Conservation (phyloP, 2,329 filamentous ascomycete species). For the Cadophora luteo-olivacea region DNA sequence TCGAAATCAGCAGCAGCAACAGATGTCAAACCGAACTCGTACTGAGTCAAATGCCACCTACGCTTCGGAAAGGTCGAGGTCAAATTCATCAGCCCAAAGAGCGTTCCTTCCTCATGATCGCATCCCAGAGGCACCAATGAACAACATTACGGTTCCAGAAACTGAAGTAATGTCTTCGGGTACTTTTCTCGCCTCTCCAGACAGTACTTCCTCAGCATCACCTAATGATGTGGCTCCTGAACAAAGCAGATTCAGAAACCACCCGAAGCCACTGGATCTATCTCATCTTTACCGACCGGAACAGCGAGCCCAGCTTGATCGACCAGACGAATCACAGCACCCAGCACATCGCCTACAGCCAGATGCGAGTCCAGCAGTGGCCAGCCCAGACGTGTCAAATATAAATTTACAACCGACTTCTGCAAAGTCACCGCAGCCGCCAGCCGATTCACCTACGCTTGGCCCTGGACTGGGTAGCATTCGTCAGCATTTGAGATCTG, state of each 20-base stretch:
- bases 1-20: slow-evolving; percentile 41
- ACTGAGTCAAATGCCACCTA: slow-evolving; percentile 54
- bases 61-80: slow-evolving; percentile 52
- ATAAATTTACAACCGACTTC: slow-evolving; percentile 12
- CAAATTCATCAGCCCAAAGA: slow-evolving; percentile 53
- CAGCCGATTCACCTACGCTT: slow-evolving; percentile 78
- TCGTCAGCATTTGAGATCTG: slow-evolving; percentile 80
- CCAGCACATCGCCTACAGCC: slow-evolving; percentile 35
- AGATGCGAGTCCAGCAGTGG: slow-evolving; percentile 20
- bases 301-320: slow-evolving; percentile 35
- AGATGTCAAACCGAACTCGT: slow-evolving; percentile 47
- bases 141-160: slow-evolving; percentile 30
- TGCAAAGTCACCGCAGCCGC: slow-evolving; percentile 20
- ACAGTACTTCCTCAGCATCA: slow-evolving; percentile 26
- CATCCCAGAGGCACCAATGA: slow-evolving; percentile 31
- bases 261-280: slow-evolving; percentile 33
- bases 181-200: slow-evolving; percentile 40
- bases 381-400: slow-evolving; percentile 16
- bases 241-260: slow-evolving; percentile 21
- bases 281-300: slow-evolving; percentile 38
- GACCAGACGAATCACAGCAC: slow-evolving; percentile 42
- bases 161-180: slow-evolving; percentile 29
- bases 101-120: slow-evolving; percentile 40
- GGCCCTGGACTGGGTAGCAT: slow-evolving; percentile 77
- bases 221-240: slow-evolving; percentile 28